These are phyloP conservation scores for Eucalyptus sp. DNA, from an alignment of 345 rosid genomes.

Conservation along the genomic window DNA sequence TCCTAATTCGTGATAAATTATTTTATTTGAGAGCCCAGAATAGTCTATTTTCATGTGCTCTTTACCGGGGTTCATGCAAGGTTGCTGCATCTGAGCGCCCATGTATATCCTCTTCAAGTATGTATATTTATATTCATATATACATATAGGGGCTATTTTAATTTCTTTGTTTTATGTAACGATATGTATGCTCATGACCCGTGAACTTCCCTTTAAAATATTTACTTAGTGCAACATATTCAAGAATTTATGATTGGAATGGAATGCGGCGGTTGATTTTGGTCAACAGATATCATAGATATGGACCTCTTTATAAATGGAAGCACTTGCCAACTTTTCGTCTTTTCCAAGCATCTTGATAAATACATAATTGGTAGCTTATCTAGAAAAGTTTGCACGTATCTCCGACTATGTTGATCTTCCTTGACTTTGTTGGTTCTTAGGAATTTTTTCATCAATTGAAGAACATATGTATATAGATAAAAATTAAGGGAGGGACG, in stretches of 20 bases:
- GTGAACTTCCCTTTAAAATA: neutral
- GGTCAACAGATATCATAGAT: neutral
- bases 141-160: neutral
- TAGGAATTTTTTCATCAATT: neutral
- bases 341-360: neutral
- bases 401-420: neutral
- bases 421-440: neutral
- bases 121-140: neutral
- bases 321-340: neutral
- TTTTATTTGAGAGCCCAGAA: neutral
- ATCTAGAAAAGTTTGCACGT: neutral
- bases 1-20: neutral
- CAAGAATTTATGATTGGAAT: neutral
- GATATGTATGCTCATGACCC: neutral
- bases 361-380: neutral
- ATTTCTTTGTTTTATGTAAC: neutral
- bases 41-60: neutral
- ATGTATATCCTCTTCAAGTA: neutral
- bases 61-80: neutral
- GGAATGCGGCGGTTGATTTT: neutral
- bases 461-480: neutral
- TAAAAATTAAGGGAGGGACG: neutral
- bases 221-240: neutral
- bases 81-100: neutral
- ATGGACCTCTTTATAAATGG: neutral